Evolutionary conservation across 495 filamentous ascomycete genomes (phyloP).

Genomic region (Stereocaulon alpinum): DNA sequence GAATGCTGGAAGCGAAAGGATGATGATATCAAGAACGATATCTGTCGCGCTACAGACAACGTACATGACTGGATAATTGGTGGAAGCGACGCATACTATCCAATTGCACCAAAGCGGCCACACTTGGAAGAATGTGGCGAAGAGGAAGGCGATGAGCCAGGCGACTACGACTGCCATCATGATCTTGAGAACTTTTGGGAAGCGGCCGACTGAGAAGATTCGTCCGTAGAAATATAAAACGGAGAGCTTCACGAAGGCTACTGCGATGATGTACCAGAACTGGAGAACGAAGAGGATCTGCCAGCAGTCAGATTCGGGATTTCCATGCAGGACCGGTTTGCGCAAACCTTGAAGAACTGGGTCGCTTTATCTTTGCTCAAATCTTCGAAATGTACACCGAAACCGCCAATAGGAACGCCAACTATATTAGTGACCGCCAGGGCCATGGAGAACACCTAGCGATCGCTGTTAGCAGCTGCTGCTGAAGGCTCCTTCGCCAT

Average conservation of each 20-base stretch:
- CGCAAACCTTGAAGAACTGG: conserved; percentile 7
- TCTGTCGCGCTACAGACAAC: conserved; percentile 10
- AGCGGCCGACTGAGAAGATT: conserved; percentile 9
- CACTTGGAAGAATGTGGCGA: conserved; percentile 15
- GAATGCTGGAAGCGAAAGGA: conserved; percentile 12
- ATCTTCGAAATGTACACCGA: conserved; percentile 3
- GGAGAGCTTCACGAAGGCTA: conserved; percentile 15
- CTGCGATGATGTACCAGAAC: conserved; percentile 17
- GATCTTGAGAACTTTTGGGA: conserved; percentile 4
- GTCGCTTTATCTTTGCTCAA: not conserved
- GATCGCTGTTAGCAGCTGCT: not conserved
- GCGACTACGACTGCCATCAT: not conserved
- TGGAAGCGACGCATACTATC: conserved; percentile 8
- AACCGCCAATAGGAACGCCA: conserved; percentile 15
- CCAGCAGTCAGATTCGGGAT: not conserved
- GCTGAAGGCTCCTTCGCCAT: not conserved
- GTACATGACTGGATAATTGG: conserved; percentile 16
- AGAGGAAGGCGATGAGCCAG: conserved; percentile 17
- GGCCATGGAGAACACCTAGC: conserved; percentile 10
- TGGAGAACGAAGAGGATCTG: conserved; percentile 17
- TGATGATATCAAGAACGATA: conserved; percentile 10
- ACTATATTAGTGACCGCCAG: conserved; percentile 14
- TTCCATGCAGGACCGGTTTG: not conserved
- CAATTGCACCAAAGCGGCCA: conserved; percentile 18
- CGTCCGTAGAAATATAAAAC: conserved; percentile 15